Evolutionary conservation across 1,284 basidiomycete species (phyloP).

Genomic region (Stygiomarasmius scandens): DNA sequence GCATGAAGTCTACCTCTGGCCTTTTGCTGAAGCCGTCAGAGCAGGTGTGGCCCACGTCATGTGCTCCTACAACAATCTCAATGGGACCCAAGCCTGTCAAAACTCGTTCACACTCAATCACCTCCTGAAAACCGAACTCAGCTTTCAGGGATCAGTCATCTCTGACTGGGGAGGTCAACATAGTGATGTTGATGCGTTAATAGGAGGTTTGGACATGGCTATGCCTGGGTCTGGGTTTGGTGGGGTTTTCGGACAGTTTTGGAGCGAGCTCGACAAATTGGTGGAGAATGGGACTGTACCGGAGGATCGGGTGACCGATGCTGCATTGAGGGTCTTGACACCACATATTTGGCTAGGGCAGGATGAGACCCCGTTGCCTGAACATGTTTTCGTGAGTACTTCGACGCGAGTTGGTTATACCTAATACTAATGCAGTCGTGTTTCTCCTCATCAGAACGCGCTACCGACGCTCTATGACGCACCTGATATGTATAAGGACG

Average conservation of each 20-base stretch:
- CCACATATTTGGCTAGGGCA: conserved; percentile 13
- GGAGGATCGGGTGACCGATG: conserved; percentile 18
- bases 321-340: conserved; percentile 13
- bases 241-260: conserved; percentile 13
- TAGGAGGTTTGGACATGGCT: conserved; percentile 16
- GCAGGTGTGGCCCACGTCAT: conserved; percentile 45
- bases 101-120: conserved; percentile 50
- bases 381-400: conserved; percentile 10
- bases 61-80: conserved; percentile 50
- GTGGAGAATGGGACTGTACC: conserved; percentile 18
- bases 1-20: conserved; percentile 43
- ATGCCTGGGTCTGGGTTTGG: conserved; percentile 18
- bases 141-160: conserved; percentile 28
- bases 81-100: conserved; percentile 53
- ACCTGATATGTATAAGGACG: conserved; percentile 13
- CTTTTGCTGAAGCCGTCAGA: conserved; percentile 46
- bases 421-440: not conserved
- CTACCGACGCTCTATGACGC: conserved; percentile 9
- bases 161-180: conserved; percentile 20
- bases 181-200: conserved; percentile 9
- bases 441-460: conserved; percentile 5
- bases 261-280: conserved; percentile 1
- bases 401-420: too few relatives aligned
- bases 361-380: conserved; percentile 13
- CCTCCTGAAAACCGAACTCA: conserved; percentile 49